Evolutionary conservation across 2,329 filamentous ascomycete species (phyloP), one percentile per base, ranked within the genome.

Genomic region (Xylariaceae sp.): DNA sequence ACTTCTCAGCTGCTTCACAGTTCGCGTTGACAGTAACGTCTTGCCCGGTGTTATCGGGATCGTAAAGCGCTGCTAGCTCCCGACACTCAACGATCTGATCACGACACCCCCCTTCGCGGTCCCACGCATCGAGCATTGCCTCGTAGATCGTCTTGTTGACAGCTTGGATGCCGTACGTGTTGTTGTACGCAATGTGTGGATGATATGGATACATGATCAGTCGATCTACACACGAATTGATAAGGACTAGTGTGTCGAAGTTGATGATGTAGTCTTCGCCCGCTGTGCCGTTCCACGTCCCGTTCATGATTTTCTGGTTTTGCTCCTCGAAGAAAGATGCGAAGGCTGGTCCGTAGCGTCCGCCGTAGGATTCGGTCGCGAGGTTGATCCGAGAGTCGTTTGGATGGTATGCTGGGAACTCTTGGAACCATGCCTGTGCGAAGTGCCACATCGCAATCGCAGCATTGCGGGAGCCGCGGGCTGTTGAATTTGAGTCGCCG

Each of bases 381-480:
- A 68, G 56, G 27, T 60, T 66, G 49, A 82, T 76, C 9, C 77
- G 74, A 10, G 84, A 75, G 65, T 85, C 80, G 44, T 80, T 78
- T 5, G 80, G 80, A 58, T 72, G 67, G 63, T 82, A 81, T 44
- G 73, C 69, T 0, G 78, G 77, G 49, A 82, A 82, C 48, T 74
- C 70, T 11, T 69, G 72, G 57, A 85, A 62, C 69, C 78, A 82
- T 7, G 69, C 73, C 60, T 83, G 79, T n/a, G 81, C 65, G 54
- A 84, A 82, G 58, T 84, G 78, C 81, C 81, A 85, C 3, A 78
- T 67, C 6, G 80, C 74, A 50, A 71, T 71, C n/a, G 77, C 77
- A 2, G 75, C 76, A 44, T 75, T 72, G 12, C 68, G 65, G 9
- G 74, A 76, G 1, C 72, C 76, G 49, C 76, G 75, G 11, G 75